Evolutionary conservation across 148 eudicot genomes (phyloP).

Genomic region (Dysphania ambrosioides): DNA sequence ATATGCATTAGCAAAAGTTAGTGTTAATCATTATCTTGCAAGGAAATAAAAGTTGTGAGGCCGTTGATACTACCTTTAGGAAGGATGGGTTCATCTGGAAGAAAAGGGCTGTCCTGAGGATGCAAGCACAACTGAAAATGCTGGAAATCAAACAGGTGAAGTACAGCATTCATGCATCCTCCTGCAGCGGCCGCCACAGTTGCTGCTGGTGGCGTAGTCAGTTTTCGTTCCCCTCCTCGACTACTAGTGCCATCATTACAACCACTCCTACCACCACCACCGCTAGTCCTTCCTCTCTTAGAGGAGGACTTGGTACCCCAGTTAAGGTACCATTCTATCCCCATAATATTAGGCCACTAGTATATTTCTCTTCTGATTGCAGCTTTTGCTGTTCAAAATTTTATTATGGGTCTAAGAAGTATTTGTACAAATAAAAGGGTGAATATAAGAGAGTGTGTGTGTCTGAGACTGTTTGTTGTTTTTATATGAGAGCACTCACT

Average conservation of each 20-base stretch:
- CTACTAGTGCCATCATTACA: constrained; percentile 20
- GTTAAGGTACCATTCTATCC: constrained; percentile 57
- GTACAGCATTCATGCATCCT: constrained; percentile 69
- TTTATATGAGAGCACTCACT: constrained; percentile 37
- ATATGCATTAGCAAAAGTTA: too few relatives aligned
- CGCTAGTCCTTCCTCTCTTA: constrained; percentile 12
- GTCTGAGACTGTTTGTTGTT: constrained; percentile 20
- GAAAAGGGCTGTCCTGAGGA: constrained; percentile 25
- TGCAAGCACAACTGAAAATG: constrained; percentile 45
- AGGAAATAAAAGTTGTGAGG: background rate
- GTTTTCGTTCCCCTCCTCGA: constrained; percentile 1
- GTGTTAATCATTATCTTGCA: background rate
- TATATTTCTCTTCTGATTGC: background rate
- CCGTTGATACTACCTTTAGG: constrained; percentile 38
- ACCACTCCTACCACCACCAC: too few relatives aligned
- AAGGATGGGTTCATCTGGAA: constrained; percentile 29
- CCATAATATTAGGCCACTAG: constrained; percentile 37
- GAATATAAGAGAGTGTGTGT: background rate
- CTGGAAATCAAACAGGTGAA: constrained; percentile 65
- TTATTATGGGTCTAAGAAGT: background rate
- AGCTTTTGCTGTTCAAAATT: background rate
- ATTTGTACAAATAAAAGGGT: background rate
- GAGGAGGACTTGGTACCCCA: constrained; percentile 41
- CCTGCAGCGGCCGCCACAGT: constrained; percentile 25
- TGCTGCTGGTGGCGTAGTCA: background rate